Percentiles rank a stretch among this genome's conserved stretches.
Evolutionary conservation across 2,329 filamentous ascomycete species (phyloP).

Genomic region (Verticillium nonalfalfae): DNA sequence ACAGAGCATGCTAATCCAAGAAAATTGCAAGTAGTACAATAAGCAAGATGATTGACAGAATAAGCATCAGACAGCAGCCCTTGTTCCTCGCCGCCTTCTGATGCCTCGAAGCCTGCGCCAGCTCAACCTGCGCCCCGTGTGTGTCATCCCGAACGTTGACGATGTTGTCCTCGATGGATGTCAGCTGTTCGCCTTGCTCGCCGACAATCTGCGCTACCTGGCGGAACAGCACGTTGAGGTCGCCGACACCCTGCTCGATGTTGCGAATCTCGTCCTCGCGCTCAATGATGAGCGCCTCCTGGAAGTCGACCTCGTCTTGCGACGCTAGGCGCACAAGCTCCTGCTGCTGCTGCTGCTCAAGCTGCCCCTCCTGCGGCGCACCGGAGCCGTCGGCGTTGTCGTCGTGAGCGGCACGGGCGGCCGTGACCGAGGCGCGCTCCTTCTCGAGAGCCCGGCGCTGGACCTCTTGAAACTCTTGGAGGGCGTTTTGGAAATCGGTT

Average conservation of each 20-base stretch:
- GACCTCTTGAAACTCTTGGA: slow-evolving; percentile 88
- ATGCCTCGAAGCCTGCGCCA: slow-evolving; percentile 79
- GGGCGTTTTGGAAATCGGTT: slow-evolving; percentile 82
- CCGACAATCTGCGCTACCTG: slow-evolving; percentile 97
- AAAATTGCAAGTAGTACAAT: slow-evolving; percentile 86
- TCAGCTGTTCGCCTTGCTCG: slow-evolving; percentile 85
- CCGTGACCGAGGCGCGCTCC: slow-evolving; percentile 77
- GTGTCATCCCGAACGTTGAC: slow-evolving; percentile 77
- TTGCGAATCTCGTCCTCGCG: slow-evolving; percentile 95
- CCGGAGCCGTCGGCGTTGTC: slow-evolving; percentile 35
- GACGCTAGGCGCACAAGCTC: slow-evolving; percentile 76
- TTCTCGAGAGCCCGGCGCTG: slow-evolving; percentile 89
- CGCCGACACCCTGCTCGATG: slow-evolving; percentile 92
- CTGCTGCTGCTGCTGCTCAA: slow-evolving; percentile 57
- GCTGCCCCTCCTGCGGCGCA: slow-evolving; percentile 21
- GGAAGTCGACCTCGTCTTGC: slow-evolving; percentile 95
- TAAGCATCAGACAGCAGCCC: slow-evolving; percentile 84
- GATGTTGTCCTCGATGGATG: slow-evolving; percentile 84
- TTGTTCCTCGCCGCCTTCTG: slow-evolving; percentile 95
- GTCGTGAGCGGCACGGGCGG: slow-evolving; percentile 75
- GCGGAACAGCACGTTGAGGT: slow-evolving; percentile 92
- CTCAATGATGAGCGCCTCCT: slow-evolving; percentile 91
- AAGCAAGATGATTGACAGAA: slow-evolving; percentile 80
- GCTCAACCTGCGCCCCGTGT: slow-evolving; percentile 76
- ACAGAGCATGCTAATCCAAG: slow-evolving; percentile 46